Base-by-base conservation (phyloP, 2,329 filamentous ascomycete genomes). In the Xylariaceae sp. region DNA sequence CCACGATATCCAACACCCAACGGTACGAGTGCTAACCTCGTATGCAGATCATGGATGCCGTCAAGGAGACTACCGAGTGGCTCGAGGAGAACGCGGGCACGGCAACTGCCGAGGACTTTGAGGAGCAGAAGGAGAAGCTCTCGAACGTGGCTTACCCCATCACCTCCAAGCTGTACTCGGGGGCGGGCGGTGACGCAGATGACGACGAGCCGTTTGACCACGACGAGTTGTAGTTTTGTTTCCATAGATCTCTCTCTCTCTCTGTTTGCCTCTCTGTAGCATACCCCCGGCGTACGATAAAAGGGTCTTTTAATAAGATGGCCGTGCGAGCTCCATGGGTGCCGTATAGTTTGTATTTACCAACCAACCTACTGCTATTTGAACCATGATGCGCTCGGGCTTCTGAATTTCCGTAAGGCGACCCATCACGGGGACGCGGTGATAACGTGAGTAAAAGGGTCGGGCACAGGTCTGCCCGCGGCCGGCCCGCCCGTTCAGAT, bases 91-190 rank as follows among this genome's bases (percentile, higher is more conserved):
- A 95, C 68, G 85, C 77, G 48, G 78, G 82, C 48, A 82, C 83
- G 33, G 92, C 92, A 45, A 77, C 72, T 49, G 74, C 87, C 39
- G 90, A 95, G 71, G 92, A 96, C 72, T 95, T 96, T 55, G 89
- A 95, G 67, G 92, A 98, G 78, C 90, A 96, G 75, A 94, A 93
- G 75, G 90, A 98, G 83, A 95, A 95, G 77, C 77, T 98, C 50
- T 93, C 85, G 54, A 83, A 84, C 63, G 85, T 95, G 46, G 92
- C 92, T 35, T 95, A 96, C 72, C 92, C 92, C 50, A 98, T 98
- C 69, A 98, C 92, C 53, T 94, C 86, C 72, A 98, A 98, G 80
- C 76, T 95, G 56, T 95, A 95, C 73, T 68, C 73, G 54, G 78
- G 76, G 51, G 63, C 58, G 33, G 80, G 74, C 48, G 77, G 72